Evolutionary conservation across 73 alveolate genomes (phyloP).

Genomic region (Blepharisma japonicum): DNA sequence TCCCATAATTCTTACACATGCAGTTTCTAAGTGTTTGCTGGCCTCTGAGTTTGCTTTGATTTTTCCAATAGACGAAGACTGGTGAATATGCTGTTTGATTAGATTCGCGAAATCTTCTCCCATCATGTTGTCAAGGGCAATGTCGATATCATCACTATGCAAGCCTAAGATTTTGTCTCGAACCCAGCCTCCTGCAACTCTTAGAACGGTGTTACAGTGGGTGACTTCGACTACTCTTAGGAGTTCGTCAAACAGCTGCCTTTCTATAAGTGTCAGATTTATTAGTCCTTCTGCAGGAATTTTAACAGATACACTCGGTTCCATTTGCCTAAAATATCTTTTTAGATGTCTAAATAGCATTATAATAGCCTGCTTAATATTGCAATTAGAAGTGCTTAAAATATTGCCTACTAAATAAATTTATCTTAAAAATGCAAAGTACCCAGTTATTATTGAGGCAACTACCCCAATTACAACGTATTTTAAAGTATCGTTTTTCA

Average conservation of each 20-base stretch:
- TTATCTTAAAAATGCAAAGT: too few relatives aligned
- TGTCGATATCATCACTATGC: conserved; percentile 93
- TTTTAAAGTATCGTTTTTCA: too few relatives aligned
- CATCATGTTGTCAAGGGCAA: conserved; percentile 93
- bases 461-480: too few relatives aligned
- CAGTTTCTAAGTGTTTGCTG: conserved; percentile 97
- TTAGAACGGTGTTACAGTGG: conserved; percentile 67
- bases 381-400: too few relatives aligned
- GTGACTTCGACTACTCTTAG: not conserved
- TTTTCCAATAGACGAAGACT: conserved; percentile 69
- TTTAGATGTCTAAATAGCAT: too few relatives aligned
- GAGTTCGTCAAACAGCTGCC: conserved; percentile 16
- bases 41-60: conserved; percentile 88
- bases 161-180: conserved; percentile 93
- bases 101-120: conserved; percentile 88
- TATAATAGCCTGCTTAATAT: too few relatives aligned
- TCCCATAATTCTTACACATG: conserved; percentile 76
- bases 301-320: too few relatives aligned
- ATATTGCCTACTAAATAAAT: too few relatives aligned
- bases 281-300: not conserved
- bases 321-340: too few relatives aligned
- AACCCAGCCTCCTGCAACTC: conserved; percentile 99
- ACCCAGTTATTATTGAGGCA: too few relatives aligned
- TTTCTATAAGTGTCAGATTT: conserved; percentile 7
- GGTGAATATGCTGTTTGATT: conserved; percentile 71